phyloP scores from a whole-genome alignment of 2,329 filamentous ascomycete species.

The Fusarium sp. region DNA sequence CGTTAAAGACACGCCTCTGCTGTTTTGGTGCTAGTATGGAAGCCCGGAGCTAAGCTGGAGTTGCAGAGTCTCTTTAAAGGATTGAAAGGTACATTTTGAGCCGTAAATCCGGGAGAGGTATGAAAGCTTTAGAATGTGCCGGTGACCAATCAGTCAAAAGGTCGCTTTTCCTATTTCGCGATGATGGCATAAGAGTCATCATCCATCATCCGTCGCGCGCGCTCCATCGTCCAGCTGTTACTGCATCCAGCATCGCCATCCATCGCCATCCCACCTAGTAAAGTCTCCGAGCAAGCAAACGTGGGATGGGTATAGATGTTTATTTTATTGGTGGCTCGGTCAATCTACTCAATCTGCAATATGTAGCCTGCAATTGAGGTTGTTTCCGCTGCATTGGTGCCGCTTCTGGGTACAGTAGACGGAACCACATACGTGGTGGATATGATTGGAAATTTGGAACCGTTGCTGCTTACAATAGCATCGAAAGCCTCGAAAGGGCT shows the following conservation, averaged over 20 bases:
- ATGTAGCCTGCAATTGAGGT: conserved; percentile 1
- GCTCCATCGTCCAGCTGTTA: background rate
- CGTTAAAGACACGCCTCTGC: conserved; percentile 31
- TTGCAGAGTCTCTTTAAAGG: conserved; percentile 8
- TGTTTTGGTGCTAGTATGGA: conserved; percentile 19
- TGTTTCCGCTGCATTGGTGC: background rate
- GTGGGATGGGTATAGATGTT: background rate
- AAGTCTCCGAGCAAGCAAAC: too few species aligned
- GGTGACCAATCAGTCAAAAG: conserved; percentile 19
- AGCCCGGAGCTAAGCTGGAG: conserved; percentile 33
- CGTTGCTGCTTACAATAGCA: conserved; percentile 45
- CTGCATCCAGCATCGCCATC: conserved; percentile 4
- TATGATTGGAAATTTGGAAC: conserved; percentile 30
- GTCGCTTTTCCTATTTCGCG: conserved; percentile 8
- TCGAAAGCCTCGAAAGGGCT: background rate
- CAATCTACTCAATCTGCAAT: background rate
- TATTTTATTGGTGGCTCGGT: conserved; percentile 20
- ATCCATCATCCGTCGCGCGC: conserved; percentile 23
- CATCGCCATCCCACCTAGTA: conserved; percentile 1
- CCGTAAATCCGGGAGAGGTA: conserved; percentile 46
- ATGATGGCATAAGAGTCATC: conserved; percentile 44
- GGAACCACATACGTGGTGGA: conserved; percentile 1
- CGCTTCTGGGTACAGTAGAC: conserved; percentile 28
- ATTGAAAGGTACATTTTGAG: conserved; percentile 25
- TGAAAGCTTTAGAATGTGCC: conserved; percentile 9